Percentiles rank a stretch among this genome's conserved stretches.
Evolutionary conservation across 768 basidiomycete genomes (phyloP).

Genomic region (Pisolithus orientalis): DNA sequence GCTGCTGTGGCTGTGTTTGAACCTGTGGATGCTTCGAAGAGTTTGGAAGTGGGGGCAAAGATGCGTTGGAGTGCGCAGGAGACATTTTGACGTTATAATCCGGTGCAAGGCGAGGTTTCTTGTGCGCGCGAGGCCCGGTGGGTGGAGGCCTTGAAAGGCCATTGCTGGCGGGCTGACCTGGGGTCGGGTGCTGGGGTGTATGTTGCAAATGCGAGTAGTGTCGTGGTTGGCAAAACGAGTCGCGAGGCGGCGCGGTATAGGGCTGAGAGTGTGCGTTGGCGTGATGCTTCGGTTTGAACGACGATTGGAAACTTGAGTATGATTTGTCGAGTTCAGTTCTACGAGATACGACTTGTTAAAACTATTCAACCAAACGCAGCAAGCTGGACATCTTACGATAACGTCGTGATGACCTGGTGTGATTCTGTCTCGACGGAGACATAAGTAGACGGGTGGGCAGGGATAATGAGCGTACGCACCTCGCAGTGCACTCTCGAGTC

Average conservation of each 20-base stretch:
- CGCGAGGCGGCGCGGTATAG: constrained; percentile 34
- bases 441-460: constrained; percentile 5
- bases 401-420: constrained; percentile 58
- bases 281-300: constrained; percentile 34
- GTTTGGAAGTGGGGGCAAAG: constrained; percentile 20
- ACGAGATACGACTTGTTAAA: constrained; percentile 10
- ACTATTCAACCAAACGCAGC: constrained; percentile 6
- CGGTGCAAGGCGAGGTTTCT: constrained; percentile 63
- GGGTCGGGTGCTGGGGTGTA: constrained; percentile 32
- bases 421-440: constrained; percentile 48
- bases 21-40: constrained; percentile 10
- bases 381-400: constrained; percentile 53
- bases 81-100: constrained; percentile 34
- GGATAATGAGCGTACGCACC: constrained; percentile 38
- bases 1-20: constrained; percentile 1
- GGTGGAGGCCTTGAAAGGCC: constrained; percentile 51
- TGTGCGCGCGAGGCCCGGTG: constrained; percentile 75
- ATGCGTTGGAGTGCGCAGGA: constrained; percentile 26
- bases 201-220: constrained; percentile 39
- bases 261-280: constrained; percentile 31
- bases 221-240: constrained; percentile 36
- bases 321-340: constrained; percentile 77
- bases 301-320: constrained; percentile 52
- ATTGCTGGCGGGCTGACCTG: constrained; percentile 26
- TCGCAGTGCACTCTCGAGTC: constrained; percentile 69